These are phyloP conservation scores for Symbiotaphrina buchneri DNA, from an alignment of 495 filamentous ascomycete species.

Conservation along the genomic window DNA sequence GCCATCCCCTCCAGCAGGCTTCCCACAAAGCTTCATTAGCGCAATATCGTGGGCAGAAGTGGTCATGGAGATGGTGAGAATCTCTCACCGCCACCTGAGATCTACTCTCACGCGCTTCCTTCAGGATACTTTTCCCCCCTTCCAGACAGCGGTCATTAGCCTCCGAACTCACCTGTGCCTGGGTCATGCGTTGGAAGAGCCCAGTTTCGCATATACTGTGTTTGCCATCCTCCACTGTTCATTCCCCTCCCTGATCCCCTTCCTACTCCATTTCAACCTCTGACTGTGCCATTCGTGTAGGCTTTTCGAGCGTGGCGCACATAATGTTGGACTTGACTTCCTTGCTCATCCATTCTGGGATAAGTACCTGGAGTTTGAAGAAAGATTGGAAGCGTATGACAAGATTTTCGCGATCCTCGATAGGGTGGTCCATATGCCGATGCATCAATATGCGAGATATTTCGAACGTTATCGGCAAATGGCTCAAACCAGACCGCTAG, in stretches of 20 bases:
- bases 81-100: conserved; percentile 1
- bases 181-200: too few relatives aligned
- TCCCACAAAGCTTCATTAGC: conserved; percentile 3
- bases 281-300: conserved; percentile 24
- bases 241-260: conserved; percentile 8
- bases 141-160: too few relatives aligned
- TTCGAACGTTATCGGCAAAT: conserved; percentile 76
- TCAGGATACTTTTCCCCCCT: too few relatives aligned
- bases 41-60: not conserved
- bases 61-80: conserved; percentile 4
- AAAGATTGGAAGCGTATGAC: conserved; percentile 65
- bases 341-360: conserved; percentile 95
- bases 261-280: conserved; percentile 8
- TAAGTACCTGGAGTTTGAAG: conserved; percentile 93
- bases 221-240: conserved; percentile 13
- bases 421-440: conserved; percentile 77
- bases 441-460: conserved; percentile 93
- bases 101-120: conserved; percentile 1
- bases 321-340: conserved; percentile 77
- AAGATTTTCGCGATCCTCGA: conserved; percentile 70
- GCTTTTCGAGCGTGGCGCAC: conserved; percentile 80
- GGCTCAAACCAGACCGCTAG: conserved; percentile 46
- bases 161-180: too few relatives aligned
- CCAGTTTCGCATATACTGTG: conserved; percentile 10
- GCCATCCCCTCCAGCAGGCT: conserved; percentile 12